Conservation (phyloP, 768 basidiomycete species). For the Boletus subcaerulescens region DNA sequence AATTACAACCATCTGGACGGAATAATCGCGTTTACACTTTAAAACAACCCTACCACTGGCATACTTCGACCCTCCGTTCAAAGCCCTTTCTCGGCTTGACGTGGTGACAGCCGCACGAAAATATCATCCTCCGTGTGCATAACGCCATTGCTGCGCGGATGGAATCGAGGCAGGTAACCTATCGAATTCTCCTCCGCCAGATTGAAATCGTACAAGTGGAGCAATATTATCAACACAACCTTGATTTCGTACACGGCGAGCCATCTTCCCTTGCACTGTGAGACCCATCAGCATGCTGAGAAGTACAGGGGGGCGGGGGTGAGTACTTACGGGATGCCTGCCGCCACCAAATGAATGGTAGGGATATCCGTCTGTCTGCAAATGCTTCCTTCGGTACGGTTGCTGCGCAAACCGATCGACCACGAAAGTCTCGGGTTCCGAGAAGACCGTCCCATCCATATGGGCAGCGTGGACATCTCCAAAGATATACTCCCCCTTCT, state of each 20-base stretch:
- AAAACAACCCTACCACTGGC: no score
- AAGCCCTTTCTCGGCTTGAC: no score
- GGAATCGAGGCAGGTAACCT: no score
- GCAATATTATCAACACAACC: conserved; percentile 7
- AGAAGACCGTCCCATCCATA: conserved; percentile 9
- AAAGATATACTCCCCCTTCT: conserved; percentile 21
- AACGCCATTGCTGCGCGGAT: no score
- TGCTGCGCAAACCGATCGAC: conserved; percentile 10
- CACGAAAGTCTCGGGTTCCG: conserved; percentile 11
- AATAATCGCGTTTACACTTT: no score
- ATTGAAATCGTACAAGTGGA: neutral
- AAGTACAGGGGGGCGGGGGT: neutral
- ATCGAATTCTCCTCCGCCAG: no score
- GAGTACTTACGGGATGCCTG: conserved; percentile 13
- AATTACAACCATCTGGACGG: no score
- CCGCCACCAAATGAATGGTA: conserved; percentile 18
- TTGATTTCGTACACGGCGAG: conserved; percentile 20
- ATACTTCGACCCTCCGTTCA: no score
- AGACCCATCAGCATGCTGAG: neutral
- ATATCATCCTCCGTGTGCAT: no score
- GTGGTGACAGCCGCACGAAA: no score
- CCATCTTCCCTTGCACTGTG: conserved; percentile 18
- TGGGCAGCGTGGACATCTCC: conserved; percentile 18
- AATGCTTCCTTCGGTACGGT: neutral
- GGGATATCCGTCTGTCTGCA: conserved; percentile 8